phyloP scores from a whole-genome alignment of 805 yeast species.

The Ogataea ganodermae region DNA sequence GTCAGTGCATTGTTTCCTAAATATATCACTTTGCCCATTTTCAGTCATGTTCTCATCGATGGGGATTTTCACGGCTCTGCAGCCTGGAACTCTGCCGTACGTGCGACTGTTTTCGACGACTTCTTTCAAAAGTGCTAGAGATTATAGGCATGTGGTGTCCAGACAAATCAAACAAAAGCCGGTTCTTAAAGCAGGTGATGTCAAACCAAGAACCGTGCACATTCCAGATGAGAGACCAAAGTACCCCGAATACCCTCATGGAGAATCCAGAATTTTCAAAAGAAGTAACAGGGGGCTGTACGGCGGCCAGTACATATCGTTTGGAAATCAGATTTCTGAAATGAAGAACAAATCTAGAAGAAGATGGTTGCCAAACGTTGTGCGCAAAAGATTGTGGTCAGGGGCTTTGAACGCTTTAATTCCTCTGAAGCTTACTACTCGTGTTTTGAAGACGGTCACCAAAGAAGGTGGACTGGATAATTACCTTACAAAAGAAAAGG shows the following conservation, averaged over 20 bases:
- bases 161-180: constrained; percentile 48
- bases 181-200: constrained; percentile 55
- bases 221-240: constrained; percentile 46
- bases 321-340: constrained; percentile 80
- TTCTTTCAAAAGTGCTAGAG: constrained; percentile 25
- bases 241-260: constrained; percentile 74
- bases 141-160: constrained; percentile 44
- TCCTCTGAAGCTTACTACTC: constrained; percentile 66
- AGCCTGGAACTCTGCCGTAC: not conserved
- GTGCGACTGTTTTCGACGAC: constrained; percentile 30
- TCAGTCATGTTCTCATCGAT: constrained; percentile 1
- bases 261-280: constrained; percentile 75
- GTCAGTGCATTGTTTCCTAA: not conserved
- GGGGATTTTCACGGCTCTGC: not conserved
- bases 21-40: not conserved
- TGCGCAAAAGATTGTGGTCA: constrained; percentile 78
- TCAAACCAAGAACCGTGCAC: constrained; percentile 41
- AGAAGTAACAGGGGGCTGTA: constrained; percentile 85
- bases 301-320: constrained; percentile 82
- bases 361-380: constrained; percentile 80
- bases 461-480: constrained; percentile 95
- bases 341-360: constrained; percentile 70
- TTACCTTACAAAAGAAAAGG: constrained; percentile 80
- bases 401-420: constrained; percentile 65
- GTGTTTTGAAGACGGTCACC: constrained; percentile 82